These are phyloP conservation scores for Apiotrichum siamense DNA, from an alignment of 1,284 basidiomycete species.

Conservation along the genomic window DNA sequence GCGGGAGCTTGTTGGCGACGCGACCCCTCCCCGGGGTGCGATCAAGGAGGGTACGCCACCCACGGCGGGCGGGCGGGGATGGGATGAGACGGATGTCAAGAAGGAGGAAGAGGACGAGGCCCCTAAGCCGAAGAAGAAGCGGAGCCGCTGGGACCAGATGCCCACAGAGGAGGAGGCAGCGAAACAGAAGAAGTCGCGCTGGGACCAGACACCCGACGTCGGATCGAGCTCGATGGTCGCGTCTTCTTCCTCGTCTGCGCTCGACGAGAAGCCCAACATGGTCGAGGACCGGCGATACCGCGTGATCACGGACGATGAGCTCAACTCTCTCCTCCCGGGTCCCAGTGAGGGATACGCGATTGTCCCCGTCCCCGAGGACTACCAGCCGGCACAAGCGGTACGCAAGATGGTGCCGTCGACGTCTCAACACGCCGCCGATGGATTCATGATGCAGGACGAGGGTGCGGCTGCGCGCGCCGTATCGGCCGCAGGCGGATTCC, in stretches of 20 bases:
- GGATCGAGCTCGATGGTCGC: slow-evolving; percentile 27
- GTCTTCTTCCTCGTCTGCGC: slow-evolving; percentile 51
- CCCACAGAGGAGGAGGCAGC: slow-evolving; percentile 54
- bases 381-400: slow-evolving; percentile 65
- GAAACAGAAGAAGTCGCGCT: slow-evolving; percentile 67
- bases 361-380: slow-evolving; percentile 89
- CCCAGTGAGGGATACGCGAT: slow-evolving; percentile 73
- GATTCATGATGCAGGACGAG: slow-evolving; percentile 95
- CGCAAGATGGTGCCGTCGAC: slow-evolving; percentile 44
- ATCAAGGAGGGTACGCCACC: slow-evolving; percentile 55
- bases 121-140: slow-evolving; percentile 73
- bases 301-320: slow-evolving; percentile 90
- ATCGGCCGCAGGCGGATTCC: slow-evolving; percentile 74
- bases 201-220: slow-evolving; percentile 46
- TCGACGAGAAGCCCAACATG: slow-evolving; percentile 54
- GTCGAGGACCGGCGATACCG: slow-evolving; percentile 93
- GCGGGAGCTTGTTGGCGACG: slow-evolving; percentile 14
- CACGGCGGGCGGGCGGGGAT: slow-evolving; percentile 70
- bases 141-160: slow-evolving; percentile 95
- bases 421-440: slow-evolving; percentile 58
- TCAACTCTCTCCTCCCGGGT: slow-evolving; percentile 81
- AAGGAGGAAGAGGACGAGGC: slow-evolving; percentile 47
- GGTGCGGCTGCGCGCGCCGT: slow-evolving; percentile 78
- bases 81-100: slow-evolving; percentile 52
- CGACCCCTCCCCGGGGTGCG: slow-evolving; percentile 22